phyloP scores from a whole-genome alignment of 1,284 basidiomycete genomes.

The Malassezia yamatoensis region DNA sequence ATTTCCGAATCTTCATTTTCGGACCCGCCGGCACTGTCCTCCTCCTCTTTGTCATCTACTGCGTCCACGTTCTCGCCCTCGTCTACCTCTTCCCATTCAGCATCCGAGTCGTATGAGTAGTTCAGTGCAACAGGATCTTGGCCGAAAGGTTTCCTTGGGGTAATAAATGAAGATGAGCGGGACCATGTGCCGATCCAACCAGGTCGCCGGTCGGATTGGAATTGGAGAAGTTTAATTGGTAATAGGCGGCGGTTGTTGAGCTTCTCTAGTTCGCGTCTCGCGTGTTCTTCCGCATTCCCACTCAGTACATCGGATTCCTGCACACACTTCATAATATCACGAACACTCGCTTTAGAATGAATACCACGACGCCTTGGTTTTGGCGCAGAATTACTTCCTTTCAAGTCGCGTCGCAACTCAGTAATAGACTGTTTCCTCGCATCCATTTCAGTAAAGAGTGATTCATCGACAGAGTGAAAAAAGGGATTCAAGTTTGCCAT shows the following conservation, averaged over 20 bases:
- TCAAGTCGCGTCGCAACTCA: constrained; percentile 28
- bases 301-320: constrained; percentile 42
- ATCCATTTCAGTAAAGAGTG: background rate
- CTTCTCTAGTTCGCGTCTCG: constrained; percentile 27
- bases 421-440: background rate
- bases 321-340: constrained; percentile 42
- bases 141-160: constrained; percentile 32
- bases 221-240: constrained; percentile 41
- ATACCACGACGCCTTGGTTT: constrained; percentile 14
- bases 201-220: constrained; percentile 38
- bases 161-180: constrained; percentile 37
- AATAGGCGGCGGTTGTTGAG: constrained; percentile 34
- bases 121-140: constrained; percentile 43
- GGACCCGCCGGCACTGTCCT: constrained; percentile 24
- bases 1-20: constrained; percentile 39
- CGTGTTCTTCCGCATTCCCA: constrained; percentile 34
- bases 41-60: constrained; percentile 29
- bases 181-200: constrained; percentile 45
- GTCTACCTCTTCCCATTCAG: constrained; percentile 43
- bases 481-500: constrained; percentile 40
- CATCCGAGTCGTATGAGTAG: constrained; percentile 44
- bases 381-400: background rate
- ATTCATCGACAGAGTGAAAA: constrained; percentile 4
- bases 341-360: constrained; percentile 31
- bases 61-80: constrained; percentile 39